These are phyloP conservation scores for Penicillium glabrum DNA, from an alignment of 2,329 filamentous ascomycete genomes.

Conservation along the genomic window DNA sequence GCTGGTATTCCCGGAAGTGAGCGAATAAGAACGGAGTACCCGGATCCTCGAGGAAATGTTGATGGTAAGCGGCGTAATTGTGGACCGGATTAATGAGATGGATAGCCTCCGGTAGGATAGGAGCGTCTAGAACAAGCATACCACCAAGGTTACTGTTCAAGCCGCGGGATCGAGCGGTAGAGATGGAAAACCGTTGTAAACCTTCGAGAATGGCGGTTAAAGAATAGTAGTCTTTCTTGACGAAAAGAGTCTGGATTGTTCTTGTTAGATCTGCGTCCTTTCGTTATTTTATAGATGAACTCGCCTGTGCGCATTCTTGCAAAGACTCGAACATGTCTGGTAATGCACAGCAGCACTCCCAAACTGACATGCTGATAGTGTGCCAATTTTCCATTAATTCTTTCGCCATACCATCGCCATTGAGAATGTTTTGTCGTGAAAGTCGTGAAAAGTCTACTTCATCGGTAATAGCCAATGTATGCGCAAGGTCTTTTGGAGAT, in stretches of 20 bases:
- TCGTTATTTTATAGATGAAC: slow-evolving; percentile 3
- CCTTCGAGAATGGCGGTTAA: slow-evolving; percentile 38
- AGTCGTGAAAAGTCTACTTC: slow-evolving; percentile 31
- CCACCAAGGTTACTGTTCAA: slow-evolving; percentile 11
- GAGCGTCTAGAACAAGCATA: slow-evolving; percentile 22
- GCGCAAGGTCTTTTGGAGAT: slow-evolving; percentile 34
- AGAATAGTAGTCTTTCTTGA: slow-evolving; percentile 37
- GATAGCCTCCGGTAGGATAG: slow-evolving; percentile 24
- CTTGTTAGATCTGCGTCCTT: background rate
- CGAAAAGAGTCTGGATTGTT: slow-evolving; percentile 29
- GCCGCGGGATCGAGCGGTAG: slow-evolving; percentile 20
- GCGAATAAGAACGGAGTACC: slow-evolving; percentile 42
- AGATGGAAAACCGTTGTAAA: slow-evolving; percentile 34
- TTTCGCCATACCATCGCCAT: slow-evolving; percentile 21
- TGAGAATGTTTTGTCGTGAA: slow-evolving; percentile 23
- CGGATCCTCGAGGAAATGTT: slow-evolving; percentile 30
- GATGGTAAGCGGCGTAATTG: slow-evolving; percentile 39
- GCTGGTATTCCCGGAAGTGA: slow-evolving; percentile 36
- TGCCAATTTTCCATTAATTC: slow-evolving; percentile 32
- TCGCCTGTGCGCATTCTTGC: slow-evolving; percentile 37
- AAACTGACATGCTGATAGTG: slow-evolving; percentile 31
- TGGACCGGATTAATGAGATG: slow-evolving; percentile 30
- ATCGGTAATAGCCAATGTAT: slow-evolving; percentile 30
- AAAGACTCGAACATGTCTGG: slow-evolving; percentile 34
- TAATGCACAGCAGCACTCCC: slow-evolving; percentile 40